Evolutionary conservation across 1,139 yeast species (phyloP), one percentile per base, ranked within the genome.

Genomic region (Torulaspora pretoriensis): DNA sequence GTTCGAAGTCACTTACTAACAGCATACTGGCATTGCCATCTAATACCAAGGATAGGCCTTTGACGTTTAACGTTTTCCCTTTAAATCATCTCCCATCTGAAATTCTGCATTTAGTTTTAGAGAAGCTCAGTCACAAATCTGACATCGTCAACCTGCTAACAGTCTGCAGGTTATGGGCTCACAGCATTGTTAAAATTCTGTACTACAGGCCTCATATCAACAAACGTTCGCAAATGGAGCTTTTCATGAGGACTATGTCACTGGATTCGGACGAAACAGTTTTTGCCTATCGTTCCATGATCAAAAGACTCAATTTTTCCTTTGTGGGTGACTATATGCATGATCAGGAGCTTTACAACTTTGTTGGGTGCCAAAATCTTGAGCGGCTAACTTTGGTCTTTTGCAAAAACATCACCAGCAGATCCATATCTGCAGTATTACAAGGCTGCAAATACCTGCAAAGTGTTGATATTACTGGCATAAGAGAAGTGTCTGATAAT

Each of bases 181-280:
- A 80, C 52, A 71, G 87, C 38, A 81, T 88, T 16, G 80, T 89
- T 12, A 96, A 88, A 60, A 73, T 84, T 44, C 70, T 90, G 33
- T 90, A 97, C 95, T 86, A 87, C 61, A 77, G 97, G 50, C 97
- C 97, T 1, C 83, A 81, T 49, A 83, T 78, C 69, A 84, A 75
- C 59, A 77, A 75, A 54, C 77, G 72, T 52, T 55, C 63, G 3
- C 77, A 80, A 29, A 75, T 66, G 38, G 62, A 56, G 28, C 72
- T 77, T 45, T 74, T 83, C 42, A 72, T 74, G 50, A 66, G 69
- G 34, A 76, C 82, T 24, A 80, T 83, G 82, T 69, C 66, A 42
- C 56, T 73, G 19, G 73, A 78, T 13, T 68, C 77, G 25, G 52
- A 52, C 0, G 56, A 67, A 28, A 82, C 90, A 0, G 74, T 75